Evolutionary conservation across 768 basidiomycete genomes (phyloP), one percentile per base, ranked within the genome.

Genomic region (Lactifluus rugatus): DNA sequence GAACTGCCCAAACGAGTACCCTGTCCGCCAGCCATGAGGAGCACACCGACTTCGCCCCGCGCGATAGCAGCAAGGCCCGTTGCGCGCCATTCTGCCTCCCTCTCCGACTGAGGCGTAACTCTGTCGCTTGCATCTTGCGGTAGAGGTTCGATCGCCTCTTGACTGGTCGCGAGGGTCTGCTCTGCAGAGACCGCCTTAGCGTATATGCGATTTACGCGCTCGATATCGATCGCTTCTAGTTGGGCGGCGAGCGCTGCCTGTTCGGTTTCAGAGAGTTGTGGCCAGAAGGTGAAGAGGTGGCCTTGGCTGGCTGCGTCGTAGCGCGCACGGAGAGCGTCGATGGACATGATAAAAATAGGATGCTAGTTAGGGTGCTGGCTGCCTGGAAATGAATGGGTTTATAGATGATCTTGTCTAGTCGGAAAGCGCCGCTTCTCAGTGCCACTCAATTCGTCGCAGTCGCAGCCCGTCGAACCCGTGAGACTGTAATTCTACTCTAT

Each of bases 1-100:
- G 79, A 81, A 67, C 89, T 93, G 31, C 96, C 96, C 44, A 99
- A 75, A 55, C 96, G 80, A 19, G 94, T 96, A 14, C 96, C 96
- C 73, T 99, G 96, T 1, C 96, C 96, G 41, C 96, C 96, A 8
- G 96, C 96, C 89, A 99, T 91, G 65, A 99, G 80, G 47, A 99
- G 78, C 10, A 98, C 94, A n/a, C 85, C 96, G 39, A 98, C 93
- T 65, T 91, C 76, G 60, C 91, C 86, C 36, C 79, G 72, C 17
- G 85, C 79, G 67, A 97, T 83, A 48, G 95, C 93, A 41, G 82
- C 73, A 39, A 98, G 75, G 34, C 96, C 96, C 46, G 79, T 76
- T 13, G 73, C 67, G n/a, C 82, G 77, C 94, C 94, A 98, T 70
- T 82, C 79, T 13, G 70, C 69, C 56, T 80, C 84, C 69, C 82